Conservation (phyloP, 495 filamentous ascomycete genomes). For the Lophiostoma macrostomum region DNA sequence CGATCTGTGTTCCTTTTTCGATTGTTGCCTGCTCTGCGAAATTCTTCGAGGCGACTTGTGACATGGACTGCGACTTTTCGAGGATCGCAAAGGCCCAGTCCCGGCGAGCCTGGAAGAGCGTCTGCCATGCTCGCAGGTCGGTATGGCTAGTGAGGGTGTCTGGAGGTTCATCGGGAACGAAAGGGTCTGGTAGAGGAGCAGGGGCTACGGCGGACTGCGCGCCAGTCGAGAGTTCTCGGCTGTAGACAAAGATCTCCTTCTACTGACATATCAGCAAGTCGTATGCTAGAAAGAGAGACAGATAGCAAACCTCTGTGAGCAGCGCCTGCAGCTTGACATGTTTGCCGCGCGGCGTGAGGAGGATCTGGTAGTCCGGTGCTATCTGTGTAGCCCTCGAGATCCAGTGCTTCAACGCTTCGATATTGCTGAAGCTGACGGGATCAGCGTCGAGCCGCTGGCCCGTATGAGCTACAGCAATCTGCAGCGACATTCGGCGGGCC, state of each 20-base stretch:
- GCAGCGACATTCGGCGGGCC: constrained; percentile 60
- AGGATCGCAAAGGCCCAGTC: constrained; percentile 72
- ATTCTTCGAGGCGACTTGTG: constrained; percentile 50
- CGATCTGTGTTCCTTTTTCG: constrained; percentile 68
- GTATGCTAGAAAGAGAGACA: not conserved
- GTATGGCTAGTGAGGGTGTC: constrained; percentile 70
- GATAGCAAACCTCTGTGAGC: constrained; percentile 65
- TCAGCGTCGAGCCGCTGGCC: constrained; percentile 78
- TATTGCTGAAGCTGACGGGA: constrained; percentile 56
- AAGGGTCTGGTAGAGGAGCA: constrained; percentile 58
- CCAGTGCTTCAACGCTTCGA: constrained; percentile 68
- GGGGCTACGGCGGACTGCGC: constrained; percentile 39
- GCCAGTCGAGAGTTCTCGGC: constrained; percentile 59
- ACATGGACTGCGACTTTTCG: constrained; percentile 59
- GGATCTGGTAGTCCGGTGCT: constrained; percentile 66
- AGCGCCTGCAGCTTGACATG: constrained; percentile 73
- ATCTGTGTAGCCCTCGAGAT: constrained; percentile 66
- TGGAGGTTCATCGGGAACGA: constrained; percentile 59
- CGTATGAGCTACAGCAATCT: constrained; percentile 84
- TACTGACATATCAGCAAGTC: constrained; percentile 38
- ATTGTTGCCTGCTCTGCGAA: constrained; percentile 69
- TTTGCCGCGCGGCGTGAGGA: constrained; percentile 78
- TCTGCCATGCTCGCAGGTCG: constrained; percentile 76
- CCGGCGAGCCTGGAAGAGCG: constrained; percentile 68
- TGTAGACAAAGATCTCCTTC: constrained; percentile 87